Conservation (phyloP, 352 stramenopile genomes). For the Phytophthora pistaciae region DNA sequence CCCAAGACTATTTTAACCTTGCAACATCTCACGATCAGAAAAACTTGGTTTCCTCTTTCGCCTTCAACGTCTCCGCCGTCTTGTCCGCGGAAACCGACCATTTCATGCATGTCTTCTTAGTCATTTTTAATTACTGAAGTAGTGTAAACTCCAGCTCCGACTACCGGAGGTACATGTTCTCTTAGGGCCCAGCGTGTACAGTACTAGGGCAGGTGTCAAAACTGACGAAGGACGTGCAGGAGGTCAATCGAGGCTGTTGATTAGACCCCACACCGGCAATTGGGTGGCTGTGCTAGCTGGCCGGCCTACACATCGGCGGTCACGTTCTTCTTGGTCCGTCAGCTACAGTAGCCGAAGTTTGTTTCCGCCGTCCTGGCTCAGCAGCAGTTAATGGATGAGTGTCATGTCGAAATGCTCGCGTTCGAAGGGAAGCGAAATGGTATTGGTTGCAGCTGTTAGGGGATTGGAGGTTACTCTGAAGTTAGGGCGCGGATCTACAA, state of each 20-base stretch:
- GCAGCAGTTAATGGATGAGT: conserved; percentile 24
- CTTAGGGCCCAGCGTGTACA: too few species aligned
- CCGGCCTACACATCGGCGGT: not conserved
- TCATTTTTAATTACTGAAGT: too few species aligned
- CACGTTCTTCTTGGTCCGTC: conserved; percentile 1
- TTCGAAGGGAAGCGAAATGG: not conserved
- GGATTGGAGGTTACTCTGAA: not conserved
- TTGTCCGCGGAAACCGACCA: too few species aligned
- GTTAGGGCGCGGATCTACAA: not conserved
- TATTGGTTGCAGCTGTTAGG: not conserved
- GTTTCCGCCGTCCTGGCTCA: conserved; percentile 19
- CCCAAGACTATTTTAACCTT: too few species aligned
- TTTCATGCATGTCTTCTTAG: too few species aligned
- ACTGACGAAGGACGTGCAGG: too few species aligned
- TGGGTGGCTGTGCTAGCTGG: not conserved
- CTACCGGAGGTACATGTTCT: too few species aligned
- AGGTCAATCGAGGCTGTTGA: not conserved
- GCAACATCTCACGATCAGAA: too few species aligned
- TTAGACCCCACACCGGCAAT: not conserved
- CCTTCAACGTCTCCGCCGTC: too few species aligned
- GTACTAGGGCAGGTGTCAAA: too few species aligned
- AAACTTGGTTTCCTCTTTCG: too few species aligned
- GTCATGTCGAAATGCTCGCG: conserved; percentile 18
- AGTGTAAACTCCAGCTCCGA: too few species aligned
- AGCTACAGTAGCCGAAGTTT: not conserved